Base-by-base conservation (phyloP, 768 basidiomycete genomes). In the Boletellus ananas region DNA sequence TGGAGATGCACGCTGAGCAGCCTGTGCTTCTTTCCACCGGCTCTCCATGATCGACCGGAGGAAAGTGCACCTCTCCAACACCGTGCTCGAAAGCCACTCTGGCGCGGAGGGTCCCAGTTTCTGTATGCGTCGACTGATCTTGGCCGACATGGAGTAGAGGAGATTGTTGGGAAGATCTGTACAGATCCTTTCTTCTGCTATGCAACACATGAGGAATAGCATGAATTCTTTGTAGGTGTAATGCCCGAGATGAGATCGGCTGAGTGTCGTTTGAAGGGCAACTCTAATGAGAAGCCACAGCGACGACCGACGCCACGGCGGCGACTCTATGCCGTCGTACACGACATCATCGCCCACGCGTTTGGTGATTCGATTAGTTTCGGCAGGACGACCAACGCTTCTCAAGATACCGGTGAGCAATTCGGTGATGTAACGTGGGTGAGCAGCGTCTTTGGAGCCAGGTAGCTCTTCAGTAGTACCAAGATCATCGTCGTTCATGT, bases 141-240 rank as follows among this genome's bases (percentile, higher is more conserved):
- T 43, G 10, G 29, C 29, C 8, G 42, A 33, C 17, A 43, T 43
- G 17, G 29, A 56, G 11, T 56, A 60, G 6, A 73, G 58, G 10
- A 67, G 5, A 36, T 73, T 60, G 35, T 51, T 68, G 5, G 56
- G 36, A 20, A 58, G 38, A 11, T 62, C 49, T 0, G 1, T 6
- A 2, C 49, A 36, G 0, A 61, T 38, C 4, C 61, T 65, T 6
- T 57, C 29, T 3, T 58, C 34, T 2, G 73, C 52, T 6, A 66
- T 51, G 17, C 55, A 33, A 5, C 68, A 55, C 33, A 74, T 56
- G 43, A 78, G 60, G 42, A 69, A 79, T 1, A 73, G 36, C 57
- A 79, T 72, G 61, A 81, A 81, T 4, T 35, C n/a, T 47, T 82
- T 82, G 63, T 82, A 82, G 0, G 60, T 58, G n/a, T 36, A 36